These are phyloP conservation scores for Rhodosporidiobolus odoratus DNA, from an alignment of 768 basidiomycete genomes.

Conservation along the genomic window DNA sequence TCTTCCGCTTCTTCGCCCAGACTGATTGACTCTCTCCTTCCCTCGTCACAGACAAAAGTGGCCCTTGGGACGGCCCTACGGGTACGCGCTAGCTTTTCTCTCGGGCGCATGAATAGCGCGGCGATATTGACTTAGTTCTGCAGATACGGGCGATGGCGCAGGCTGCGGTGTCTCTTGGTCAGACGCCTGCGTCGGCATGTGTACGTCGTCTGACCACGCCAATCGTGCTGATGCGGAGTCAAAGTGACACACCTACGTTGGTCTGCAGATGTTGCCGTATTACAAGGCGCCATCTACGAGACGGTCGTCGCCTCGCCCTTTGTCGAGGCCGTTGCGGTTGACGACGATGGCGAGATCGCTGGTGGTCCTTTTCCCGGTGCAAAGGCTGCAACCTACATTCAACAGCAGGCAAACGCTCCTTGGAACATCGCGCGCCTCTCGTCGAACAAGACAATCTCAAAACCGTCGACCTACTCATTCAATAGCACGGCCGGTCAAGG, in stretches of 20 bases:
- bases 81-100: background rate
- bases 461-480: constrained; percentile 25
- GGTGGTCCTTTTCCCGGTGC: constrained; percentile 15
- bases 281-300: constrained; percentile 17
- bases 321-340: constrained; percentile 10
- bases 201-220: background rate
- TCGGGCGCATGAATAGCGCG: background rate
- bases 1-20: too few relatives aligned
- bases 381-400: constrained; percentile 4
- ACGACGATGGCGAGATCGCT: constrained; percentile 17
- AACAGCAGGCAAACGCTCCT: constrained; percentile 11
- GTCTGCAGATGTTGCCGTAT: constrained; percentile 12
- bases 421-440: constrained; percentile 23
- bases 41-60: constrained; percentile 1
- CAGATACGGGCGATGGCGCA: constrained; percentile 14
- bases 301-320: too few relatives aligned
- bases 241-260: background rate
- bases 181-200: constrained; percentile 10
- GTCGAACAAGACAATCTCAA: constrained; percentile 8
- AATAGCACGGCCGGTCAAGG: constrained; percentile 18
- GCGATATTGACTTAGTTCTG: background rate
- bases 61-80: constrained; percentile 17
- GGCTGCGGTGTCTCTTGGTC: background rate
- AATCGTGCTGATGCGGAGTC: background rate
- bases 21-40: background rate